Evolutionary conservation across 2,329 filamentous ascomycete species (phyloP), one percentile per base, ranked within the genome.

Genomic region (Amesomyces nigricolor): DNA sequence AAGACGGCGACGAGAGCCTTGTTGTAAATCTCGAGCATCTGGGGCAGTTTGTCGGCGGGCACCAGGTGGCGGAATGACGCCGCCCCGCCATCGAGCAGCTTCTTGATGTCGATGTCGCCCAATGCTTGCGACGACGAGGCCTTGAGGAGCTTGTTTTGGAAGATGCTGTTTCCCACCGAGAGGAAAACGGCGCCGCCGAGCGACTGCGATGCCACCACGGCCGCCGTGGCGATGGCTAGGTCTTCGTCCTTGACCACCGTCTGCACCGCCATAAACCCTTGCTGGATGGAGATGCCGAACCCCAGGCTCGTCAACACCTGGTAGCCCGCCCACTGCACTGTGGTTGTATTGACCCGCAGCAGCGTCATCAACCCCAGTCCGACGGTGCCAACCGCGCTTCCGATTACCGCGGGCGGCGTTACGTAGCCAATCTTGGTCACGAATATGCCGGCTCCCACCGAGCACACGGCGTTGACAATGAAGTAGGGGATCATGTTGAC

Each of bases 181-280:
- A 77, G 70, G 58, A 77, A 77, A 9, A 77, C 60, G 2, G 75
- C 72, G n/a, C 73, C 75, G 5, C 73, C 73, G 1, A 77, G 66
- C 14, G 69, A 72, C 58, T 76, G 73, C 14, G 68, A 66, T 2
- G 71, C 70, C n/a, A 76, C 67, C 9, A 76, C 69, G 5, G 68
- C 64, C 0, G 73, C 70, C 2, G 71, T 75, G 44, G 73, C 75
- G 16, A 75, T 69, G 0, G 74, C 66, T 4, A 76, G 63, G 46
- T 76, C 72, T 0, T 70, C 66, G 2, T 66, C 56, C 2, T 61
- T 62, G n/a, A 74, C 66, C 6, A 73, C 70, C 10, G 72, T 71
- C 58, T 73, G 72, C 13, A 71, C 69, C 2, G 72, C 71, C 9
- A 69, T 71, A 56, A 72, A 68, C 17, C 70, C 66, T 54, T 73